A percentile compares a stretch with the other conserved stretches of the same genome.
These are phyloP conservation scores for Phytophthora hybrid DNA, from an alignment of 352 stramenopile species.

Conservation along the genomic window DNA sequence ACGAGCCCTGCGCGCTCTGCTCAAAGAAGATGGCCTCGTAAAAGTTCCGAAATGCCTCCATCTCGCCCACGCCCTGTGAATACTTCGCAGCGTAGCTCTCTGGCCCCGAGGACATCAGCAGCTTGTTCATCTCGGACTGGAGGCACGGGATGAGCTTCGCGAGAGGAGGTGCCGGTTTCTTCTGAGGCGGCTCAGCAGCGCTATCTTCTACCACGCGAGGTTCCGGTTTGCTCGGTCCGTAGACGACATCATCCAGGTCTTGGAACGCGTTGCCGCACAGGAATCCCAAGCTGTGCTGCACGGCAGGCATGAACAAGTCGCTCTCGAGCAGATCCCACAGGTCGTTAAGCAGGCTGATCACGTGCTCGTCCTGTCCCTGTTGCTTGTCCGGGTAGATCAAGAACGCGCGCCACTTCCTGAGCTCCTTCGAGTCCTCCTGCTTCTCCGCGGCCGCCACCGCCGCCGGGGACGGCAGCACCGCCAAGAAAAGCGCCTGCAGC, in stretches of 20 bases:
- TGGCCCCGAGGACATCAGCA: slow-evolving; percentile 57
- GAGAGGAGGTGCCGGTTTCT: slow-evolving; percentile 68
- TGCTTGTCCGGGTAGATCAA: slow-evolving; percentile 83
- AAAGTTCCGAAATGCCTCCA: slow-evolving; percentile 86
- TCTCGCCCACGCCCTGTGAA: slow-evolving; percentile 77
- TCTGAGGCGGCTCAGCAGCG: slow-evolving; percentile 20
- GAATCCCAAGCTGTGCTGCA: slow-evolving; percentile 79
- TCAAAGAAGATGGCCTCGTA: slow-evolving; percentile 89
- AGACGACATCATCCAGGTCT: slow-evolving; percentile 80
- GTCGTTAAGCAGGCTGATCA: slow-evolving; percentile 85
- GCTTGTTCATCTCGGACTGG: slow-evolving; percentile 76
- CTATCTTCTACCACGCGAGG: slow-evolving; percentile 38
- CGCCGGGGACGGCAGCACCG: slow-evolving; percentile 53
- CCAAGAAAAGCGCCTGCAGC: slow-evolving; percentile 72
- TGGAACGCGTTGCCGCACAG: slow-evolving; percentile 86
- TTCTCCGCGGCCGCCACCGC: slow-evolving; percentile 35
- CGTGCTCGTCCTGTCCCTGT: slow-evolving; percentile 69
- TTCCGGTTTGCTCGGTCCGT: slow-evolving; percentile 43
- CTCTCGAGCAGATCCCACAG: slow-evolving; percentile 87
- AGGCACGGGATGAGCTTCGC: slow-evolving; percentile 84
- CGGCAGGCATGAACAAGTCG: slow-evolving; percentile 73
- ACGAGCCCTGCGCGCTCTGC: slow-evolving; percentile 49
- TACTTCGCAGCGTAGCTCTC: slow-evolving; percentile 79
- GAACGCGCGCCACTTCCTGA: slow-evolving; percentile 68
- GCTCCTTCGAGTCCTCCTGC: slow-evolving; percentile 38